Evolutionary conservation across 441 rosid species (phyloP).

Genomic region (Populus hybrid): DNA sequence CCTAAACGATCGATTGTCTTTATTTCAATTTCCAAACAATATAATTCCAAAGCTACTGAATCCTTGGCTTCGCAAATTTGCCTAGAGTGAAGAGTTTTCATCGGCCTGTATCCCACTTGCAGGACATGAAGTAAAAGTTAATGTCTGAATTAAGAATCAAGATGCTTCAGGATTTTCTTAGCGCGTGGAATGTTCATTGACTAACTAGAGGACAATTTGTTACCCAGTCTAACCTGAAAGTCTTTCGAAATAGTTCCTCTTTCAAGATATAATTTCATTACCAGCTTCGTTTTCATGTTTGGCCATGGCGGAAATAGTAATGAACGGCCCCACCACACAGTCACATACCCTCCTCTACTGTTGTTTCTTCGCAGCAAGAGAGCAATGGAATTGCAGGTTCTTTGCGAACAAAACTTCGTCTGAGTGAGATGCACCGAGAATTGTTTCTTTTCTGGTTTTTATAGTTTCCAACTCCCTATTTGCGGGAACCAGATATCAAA

Average conservation of each 20-base stretch:
- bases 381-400: neutral
- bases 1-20: no score
- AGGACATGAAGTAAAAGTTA: neutral
- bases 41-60: neutral
- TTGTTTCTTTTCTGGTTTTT: neutral
- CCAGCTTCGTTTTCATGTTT: neutral
- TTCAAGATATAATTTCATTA: neutral
- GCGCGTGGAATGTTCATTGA: slow-evolving; percentile 26
- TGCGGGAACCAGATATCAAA: no score
- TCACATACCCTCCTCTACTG: neutral
- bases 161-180: neutral
- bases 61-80: no score
- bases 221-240: neutral
- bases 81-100: no score
- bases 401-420: neutral
- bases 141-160: neutral
- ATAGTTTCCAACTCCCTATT: neutral
- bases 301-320: neutral
- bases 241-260: neutral
- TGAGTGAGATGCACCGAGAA: neutral
- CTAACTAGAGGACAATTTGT: slow-evolving; percentile 10
- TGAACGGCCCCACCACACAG: slow-evolving; percentile 2
- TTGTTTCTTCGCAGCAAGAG: slow-evolving; percentile 13
- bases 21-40: neutral
- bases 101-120: neutral